Evolutionary conservation across 495 filamentous ascomycete species (phyloP).

Genomic region (Collariella sp.): DNA sequence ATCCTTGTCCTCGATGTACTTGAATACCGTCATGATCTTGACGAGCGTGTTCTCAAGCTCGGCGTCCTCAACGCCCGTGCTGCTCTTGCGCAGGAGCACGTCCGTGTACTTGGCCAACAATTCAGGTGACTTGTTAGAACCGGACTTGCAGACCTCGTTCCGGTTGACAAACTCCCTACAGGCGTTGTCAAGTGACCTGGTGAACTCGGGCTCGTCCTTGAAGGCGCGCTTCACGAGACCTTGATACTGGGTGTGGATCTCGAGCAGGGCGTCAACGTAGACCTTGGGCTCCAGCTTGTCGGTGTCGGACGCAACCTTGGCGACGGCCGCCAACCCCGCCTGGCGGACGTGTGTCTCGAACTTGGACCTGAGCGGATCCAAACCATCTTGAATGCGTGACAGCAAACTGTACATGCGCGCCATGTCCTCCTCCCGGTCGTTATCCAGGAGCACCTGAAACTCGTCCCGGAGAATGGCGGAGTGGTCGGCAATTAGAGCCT

Average conservation of each 20-base stretch:
- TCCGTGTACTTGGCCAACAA: slow-evolving; percentile 95
- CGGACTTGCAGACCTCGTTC: slow-evolving; percentile 87
- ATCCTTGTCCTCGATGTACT: slow-evolving; percentile 99
- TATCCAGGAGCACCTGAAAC: slow-evolving; percentile 91
- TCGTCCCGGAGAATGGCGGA: slow-evolving; percentile 79
- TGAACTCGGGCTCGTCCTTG: slow-evolving; percentile 92
- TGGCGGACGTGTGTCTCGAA: slow-evolving; percentile 93
- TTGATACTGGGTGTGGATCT: slow-evolving; percentile 89
- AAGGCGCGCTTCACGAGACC: slow-evolving; percentile 87
- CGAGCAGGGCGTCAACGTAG: slow-evolving; percentile 90
- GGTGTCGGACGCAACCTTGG: slow-evolving; percentile 81
- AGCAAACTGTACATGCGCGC: slow-evolving; percentile 93
- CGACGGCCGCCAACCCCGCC: slow-evolving; percentile 76
- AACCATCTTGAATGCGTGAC: slow-evolving; percentile 79
- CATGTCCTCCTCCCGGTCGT: slow-evolving; percentile 90
- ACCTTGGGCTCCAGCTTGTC: slow-evolving; percentile 92
- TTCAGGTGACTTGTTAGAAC: slow-evolving; percentile 87
- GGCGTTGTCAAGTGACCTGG: slow-evolving; percentile 90
- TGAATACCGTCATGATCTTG: slow-evolving; percentile 99
- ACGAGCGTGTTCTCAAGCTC: slow-evolving; percentile 83
- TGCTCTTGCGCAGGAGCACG: slow-evolving; percentile 83
- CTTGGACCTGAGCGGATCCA: slow-evolving; percentile 78
- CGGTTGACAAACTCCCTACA: slow-evolving; percentile 97
- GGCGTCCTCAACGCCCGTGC: slow-evolving; percentile 81
- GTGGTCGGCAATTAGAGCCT: slow-evolving; percentile 83